Percentiles rank a stretch among this genome's conserved stretches.
These are phyloP conservation scores for Lentinula sp. DNA, from an alignment of 768 basidiomycete genomes.

Conservation along the genomic window DNA sequence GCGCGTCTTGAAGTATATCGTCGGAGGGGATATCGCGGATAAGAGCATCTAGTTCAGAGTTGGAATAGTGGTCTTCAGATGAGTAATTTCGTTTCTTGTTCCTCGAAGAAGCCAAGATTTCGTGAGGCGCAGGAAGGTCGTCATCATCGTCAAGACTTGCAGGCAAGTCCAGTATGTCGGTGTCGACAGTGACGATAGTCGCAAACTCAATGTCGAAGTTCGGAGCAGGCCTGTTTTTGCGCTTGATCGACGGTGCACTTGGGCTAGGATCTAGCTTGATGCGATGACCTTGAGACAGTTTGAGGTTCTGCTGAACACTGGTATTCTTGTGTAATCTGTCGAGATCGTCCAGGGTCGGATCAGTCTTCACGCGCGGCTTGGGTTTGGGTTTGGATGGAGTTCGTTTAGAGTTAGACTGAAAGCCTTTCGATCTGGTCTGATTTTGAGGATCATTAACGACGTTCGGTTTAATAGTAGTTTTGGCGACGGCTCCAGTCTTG, in stretches of 20 bases:
- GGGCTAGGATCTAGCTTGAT: conserved; percentile 34
- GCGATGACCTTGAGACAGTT: conserved; percentile 32
- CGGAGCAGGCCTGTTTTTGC: conserved; percentile 24
- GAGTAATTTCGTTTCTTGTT: conserved; percentile 11
- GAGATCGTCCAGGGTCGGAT: conserved; percentile 29
- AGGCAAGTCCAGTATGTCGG: conserved; percentile 12
- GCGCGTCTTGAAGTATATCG: conserved; percentile 12
- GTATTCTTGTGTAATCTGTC: conserved; percentile 38
- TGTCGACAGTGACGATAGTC: conserved; percentile 24
- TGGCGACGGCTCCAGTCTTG: conserved; percentile 14
- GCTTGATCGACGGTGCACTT: conserved; percentile 15
- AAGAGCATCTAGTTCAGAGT: conserved; percentile 37
- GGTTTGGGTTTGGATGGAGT: conserved; percentile 15
- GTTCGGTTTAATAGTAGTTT: neutral
- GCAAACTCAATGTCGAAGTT: conserved; percentile 49
- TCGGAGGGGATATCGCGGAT: conserved; percentile 27
- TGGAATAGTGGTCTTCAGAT: conserved; percentile 32
- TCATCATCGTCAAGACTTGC: conserved; percentile 30
- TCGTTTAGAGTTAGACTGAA: neutral
- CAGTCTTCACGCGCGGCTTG: conserved; percentile 14
- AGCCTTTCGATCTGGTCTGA: conserved; percentile 6
- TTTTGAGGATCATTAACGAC: neutral
- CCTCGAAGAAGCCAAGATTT: conserved; percentile 21
- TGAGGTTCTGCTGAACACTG: conserved; percentile 31
- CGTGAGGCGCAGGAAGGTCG: conserved; percentile 34